Evolutionary conservation across 192 early-diverging fungal species (phyloP), one percentile per base, ranked within the genome.

Genomic region (Podila epigama): DNA sequence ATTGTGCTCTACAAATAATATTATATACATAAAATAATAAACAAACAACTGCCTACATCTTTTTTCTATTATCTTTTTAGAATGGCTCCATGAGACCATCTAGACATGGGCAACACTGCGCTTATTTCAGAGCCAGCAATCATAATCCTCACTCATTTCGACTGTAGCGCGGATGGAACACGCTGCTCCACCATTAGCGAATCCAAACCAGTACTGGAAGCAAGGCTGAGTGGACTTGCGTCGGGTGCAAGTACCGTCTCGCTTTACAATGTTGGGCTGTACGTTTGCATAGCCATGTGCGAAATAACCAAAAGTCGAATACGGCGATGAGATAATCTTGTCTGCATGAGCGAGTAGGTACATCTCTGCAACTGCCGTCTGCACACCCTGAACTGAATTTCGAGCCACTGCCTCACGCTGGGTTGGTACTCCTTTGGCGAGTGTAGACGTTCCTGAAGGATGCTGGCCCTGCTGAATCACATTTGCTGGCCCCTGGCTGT

Each of bases 141-240:
- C 72, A 18, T 77, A 77, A 63, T 77, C 72, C 56, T 77, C 72
- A 27, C 55, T 53, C 72, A 77, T 77, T 44, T 77, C 72, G 44
- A 77, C 31, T 3, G 72, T 77, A 4, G 72, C 37, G 27, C 34
- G 51, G 52, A 77, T 58, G 16, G 25, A 13, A 25, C 72, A 77
- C 4, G 44, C 29, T 1, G 72, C 72, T 9, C 72, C 72, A 4
- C 72, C 72, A 32, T 77, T 77, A 29, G 72, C 72, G 51, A 77
- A 77, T n/a, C 72, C 72, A 20, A 77, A 77, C 72, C 72, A 77
- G 18, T 77, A 77, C 40, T 77, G 72, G 56, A 77, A 77, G 27
- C 72, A 77, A 35, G 72, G 72, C 35, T 77, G 72, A 3, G 72
- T 77, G 18, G 72, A 77, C 36, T 52, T 22, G 12, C 72, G 65